Evolutionary conservation across 2,329 filamentous ascomycete species (phyloP).

Genomic region (Erysiphe pulchra): DNA sequence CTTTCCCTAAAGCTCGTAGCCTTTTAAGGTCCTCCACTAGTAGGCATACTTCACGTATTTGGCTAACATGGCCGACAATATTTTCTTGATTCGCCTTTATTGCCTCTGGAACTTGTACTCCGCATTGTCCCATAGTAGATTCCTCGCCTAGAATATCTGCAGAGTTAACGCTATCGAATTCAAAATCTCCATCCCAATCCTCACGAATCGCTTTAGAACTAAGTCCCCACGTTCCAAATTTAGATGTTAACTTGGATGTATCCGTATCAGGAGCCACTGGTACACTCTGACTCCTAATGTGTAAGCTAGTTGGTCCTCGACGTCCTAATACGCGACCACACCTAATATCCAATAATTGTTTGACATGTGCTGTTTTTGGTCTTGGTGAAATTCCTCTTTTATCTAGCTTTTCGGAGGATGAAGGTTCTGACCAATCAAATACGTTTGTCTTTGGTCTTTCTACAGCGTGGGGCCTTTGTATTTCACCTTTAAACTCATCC

Average conservation of each 20-base stretch:
- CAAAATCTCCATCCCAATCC: constrained; percentile 79
- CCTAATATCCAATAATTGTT: constrained; percentile 43
- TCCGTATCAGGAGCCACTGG: constrained; percentile 39
- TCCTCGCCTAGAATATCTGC: constrained; percentile 17
- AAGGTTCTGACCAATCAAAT: constrained; percentile 55
- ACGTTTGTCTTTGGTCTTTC: constrained; percentile 39
- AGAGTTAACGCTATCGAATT: constrained; percentile 25
- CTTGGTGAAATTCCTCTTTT: constrained; percentile 30
- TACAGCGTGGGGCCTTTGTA: background rate
- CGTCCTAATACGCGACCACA: constrained; percentile 42
- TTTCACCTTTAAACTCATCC: background rate
- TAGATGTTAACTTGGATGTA: constrained; percentile 27
- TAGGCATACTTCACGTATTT: constrained; percentile 56
- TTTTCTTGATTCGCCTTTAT: constrained; percentile 65
- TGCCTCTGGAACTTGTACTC: constrained; percentile 50
- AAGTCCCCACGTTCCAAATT: constrained; percentile 63
- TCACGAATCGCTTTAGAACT: constrained; percentile 59
- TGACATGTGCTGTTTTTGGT: constrained; percentile 51
- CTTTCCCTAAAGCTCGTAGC: constrained; percentile 41
- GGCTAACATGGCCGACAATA: constrained; percentile 60
- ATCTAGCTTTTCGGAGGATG: constrained; percentile 33
- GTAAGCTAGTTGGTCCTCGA: constrained; percentile 36
- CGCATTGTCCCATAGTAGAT: constrained; percentile 15
- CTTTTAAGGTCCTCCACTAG: constrained; percentile 66
- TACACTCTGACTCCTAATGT: constrained; percentile 61